Base-by-base conservation (phyloP, 805 yeast genomes). In the Saturnispora sekii region DNA sequence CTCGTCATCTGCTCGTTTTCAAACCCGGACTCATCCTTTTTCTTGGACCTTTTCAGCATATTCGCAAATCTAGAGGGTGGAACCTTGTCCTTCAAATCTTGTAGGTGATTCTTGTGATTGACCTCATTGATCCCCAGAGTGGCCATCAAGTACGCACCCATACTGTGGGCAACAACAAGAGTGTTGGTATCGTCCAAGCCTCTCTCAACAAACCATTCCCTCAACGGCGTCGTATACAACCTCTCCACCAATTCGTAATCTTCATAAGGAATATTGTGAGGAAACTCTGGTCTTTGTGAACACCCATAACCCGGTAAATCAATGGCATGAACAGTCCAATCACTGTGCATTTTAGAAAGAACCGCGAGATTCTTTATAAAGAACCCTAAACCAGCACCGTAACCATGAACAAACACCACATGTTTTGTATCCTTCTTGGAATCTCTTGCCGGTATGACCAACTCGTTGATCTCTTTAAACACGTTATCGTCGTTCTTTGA, bases 271-370 rank as follows among this genome's bases (percentile, higher is more conserved):
- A 60, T 61, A 36, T 61, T 51, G 45, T 61, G 61, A 1, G 73
- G 72, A 58, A 84, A 86, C 40, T 70, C 67, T 1, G 94, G 94
- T 50, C 97, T 71, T 1, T 95, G 76, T 1, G 95, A 84, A 46
- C 85, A 78, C 1, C 97, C 98, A 63, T 84, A 90, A 0, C 98
- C 98, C 2, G 87, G 72, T 45, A 89, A 64, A 58, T 90, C 98
- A 3, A 90, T 73, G 0, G 96, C 84, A 64, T 87, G 96, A 38
- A 89, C 68, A 45, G 81, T 73, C 84, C 93, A 84, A 35, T 72
- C 65, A 28, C 73, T 65, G 18, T 62, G 53, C 45, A 53, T 28
- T 11, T 45, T 35, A 0, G 65, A 57, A 16, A 59, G 29, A 10
- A 50, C 49, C 38, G 73, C 74, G 51, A 85, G 76, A 57, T 85